These are phyloP conservation scores for Cajanus cajan DNA, from an alignment of 306 rosid species.

Conservation along the genomic window DNA sequence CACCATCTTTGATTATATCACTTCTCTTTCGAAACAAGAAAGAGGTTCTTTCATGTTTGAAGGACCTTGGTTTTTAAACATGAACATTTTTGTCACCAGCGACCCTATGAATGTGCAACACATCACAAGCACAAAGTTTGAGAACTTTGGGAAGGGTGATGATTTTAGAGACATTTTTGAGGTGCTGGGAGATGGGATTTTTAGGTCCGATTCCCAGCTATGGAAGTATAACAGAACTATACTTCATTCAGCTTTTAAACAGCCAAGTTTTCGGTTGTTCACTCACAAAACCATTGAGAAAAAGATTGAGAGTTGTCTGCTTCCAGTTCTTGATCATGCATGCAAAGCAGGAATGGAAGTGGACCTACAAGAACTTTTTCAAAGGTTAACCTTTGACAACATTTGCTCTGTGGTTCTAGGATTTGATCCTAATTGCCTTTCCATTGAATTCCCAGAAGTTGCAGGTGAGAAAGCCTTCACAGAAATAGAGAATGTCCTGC, in stretches of 20 bases:
- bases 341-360: not conserved
- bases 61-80: conserved; percentile 32
- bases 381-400: conserved; percentile 21
- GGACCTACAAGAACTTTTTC: conserved; percentile 12
- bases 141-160: conserved; percentile 12
- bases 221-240: conserved; percentile 25
- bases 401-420: not conserved
- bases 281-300: not conserved
- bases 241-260: conserved; percentile 10
- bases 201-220: not conserved
- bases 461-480: not conserved
- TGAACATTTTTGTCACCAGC: conserved; percentile 26
- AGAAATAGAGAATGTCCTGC: not conserved
- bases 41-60: conserved; percentile 15
- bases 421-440: conserved; percentile 15
- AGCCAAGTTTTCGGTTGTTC: not conserved
- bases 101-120: conserved; percentile 40
- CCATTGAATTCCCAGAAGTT: not conserved
- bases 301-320: not conserved
- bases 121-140: conserved; percentile 21
- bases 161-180: conserved; percentile 21
- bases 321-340: conserved; percentile 21
- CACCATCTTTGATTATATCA: conserved; percentile 4
- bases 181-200: conserved; percentile 23
- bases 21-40: not conserved